These are phyloP conservation scores for Solanum corneliomulleri DNA, from an alignment of 257 asterid species.

Conservation along the genomic window DNA sequence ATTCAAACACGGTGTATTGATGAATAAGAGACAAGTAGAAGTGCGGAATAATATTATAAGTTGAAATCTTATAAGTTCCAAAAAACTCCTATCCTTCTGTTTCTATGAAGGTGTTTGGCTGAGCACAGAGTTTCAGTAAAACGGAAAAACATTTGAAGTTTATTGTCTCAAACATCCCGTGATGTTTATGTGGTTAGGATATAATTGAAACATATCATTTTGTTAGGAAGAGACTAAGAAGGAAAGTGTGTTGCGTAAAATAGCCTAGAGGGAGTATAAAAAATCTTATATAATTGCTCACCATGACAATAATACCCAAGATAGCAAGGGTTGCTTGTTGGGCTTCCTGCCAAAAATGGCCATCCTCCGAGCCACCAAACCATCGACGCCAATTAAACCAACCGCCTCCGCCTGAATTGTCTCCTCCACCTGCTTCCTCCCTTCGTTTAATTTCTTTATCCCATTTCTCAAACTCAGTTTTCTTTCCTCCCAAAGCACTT, in stretches of 20 bases:
- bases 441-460: slow-evolving; percentile 73
- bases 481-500: slow-evolving; percentile 83
- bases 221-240: background rate
- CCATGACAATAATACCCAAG: slow-evolving; percentile 58
- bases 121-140: background rate
- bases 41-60: background rate
- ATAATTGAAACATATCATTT: background rate
- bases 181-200: background rate
- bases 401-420: slow-evolving; percentile 73
- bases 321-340: slow-evolving; percentile 70
- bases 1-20: background rate
- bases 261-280: background rate
- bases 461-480: slow-evolving; percentile 80
- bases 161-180: background rate
- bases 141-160: background rate
- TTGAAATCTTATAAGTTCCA: background rate
- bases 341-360: slow-evolving; percentile 87
- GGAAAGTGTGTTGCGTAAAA: background rate
- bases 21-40: background rate
- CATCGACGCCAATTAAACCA: slow-evolving; percentile 68
- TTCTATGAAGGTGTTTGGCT: background rate
- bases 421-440: slow-evolving; percentile 81
- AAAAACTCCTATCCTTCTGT: background rate
- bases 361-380: slow-evolving; percentile 73
- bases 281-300: slow-evolving; percentile 10